Evolutionary conservation across 2,329 filamentous ascomycete genomes (phyloP), one percentile per base, ranked within the genome.

Genomic region (Fusarium temperatum): DNA sequence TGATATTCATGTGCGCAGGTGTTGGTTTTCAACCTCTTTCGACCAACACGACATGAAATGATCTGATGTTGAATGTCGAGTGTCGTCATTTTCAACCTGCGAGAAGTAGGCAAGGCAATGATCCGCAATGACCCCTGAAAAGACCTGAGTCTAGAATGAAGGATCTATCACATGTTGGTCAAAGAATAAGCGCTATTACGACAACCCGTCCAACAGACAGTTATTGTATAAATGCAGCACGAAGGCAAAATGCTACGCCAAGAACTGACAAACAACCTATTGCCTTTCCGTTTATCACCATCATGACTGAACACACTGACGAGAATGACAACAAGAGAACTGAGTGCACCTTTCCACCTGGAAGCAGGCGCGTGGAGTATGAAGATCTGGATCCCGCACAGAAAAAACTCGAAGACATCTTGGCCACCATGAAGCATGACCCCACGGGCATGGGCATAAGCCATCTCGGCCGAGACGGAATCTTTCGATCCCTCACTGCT

Each of bases 401-500:
- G 11, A 51, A 51, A 41, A 13, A 59, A 6, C 13, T 67, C 4
- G 39, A 24, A 35, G 12, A 48, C 4, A 62, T 62, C 22, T 14
- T 62, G 13, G 24, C 18, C 22, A 51, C 26, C 12, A 26, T 64
- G 35, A 36, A 58, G 15, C 9, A 38, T 20, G 61, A 59, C 6
- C 39, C 53, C 15, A 39, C 48, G 3, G 44, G 74, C 5, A 48
- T 64, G 51, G 67, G 72, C 1, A 59, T 75, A 28, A 22, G 8
- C 4, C 14, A 30, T 15, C 54, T 77, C 5, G 70, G 64, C 9
- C 59, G 57, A 32, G 76, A 77, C 15, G 75, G 74, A 20, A 44
- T 77, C 13, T 24, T 70, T n/a, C 70, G 75, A 42, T 62, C 73
- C 9, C 38, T 72, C 17, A 67, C 70, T 26, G 65, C 61, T 5